phyloP scores from a whole-genome alignment of 2,329 filamentous ascomycete genomes.

The Fusarium agapanthi region DNA sequence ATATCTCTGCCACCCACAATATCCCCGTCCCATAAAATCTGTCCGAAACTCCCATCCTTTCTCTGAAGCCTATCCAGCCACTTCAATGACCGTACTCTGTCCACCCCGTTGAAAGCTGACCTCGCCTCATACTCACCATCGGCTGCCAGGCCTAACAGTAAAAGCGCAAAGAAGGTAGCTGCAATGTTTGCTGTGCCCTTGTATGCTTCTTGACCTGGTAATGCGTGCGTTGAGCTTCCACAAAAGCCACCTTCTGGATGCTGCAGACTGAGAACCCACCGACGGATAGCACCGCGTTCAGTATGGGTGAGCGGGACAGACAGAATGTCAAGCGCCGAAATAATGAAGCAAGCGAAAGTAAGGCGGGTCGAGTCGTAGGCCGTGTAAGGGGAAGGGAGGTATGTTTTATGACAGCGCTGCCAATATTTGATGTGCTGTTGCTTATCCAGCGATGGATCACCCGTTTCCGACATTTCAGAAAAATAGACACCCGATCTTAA shows the following conservation, averaged over 20 bases:
- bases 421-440: conserved; percentile 88
- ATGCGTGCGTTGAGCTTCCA: conserved; percentile 76
- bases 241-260: conserved; percentile 89
- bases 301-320: conserved; percentile 63
- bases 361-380: conserved; percentile 91
- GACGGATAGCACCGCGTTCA: conserved; percentile 58
- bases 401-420: conserved; percentile 83
- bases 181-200: conserved; percentile 74
- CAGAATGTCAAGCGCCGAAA: conserved; percentile 86
- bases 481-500: not conserved
- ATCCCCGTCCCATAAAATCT: conserved; percentile 69
- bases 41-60: conserved; percentile 88
- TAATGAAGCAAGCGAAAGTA: conserved; percentile 87
- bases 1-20: conserved; percentile 85
- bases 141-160: conserved; percentile 68
- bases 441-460: conserved; percentile 58
- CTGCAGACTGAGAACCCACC: conserved; percentile 89
- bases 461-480: conserved; percentile 25
- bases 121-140: conserved; percentile 51
- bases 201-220: conserved; percentile 53
- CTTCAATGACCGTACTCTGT: conserved; percentile 70
- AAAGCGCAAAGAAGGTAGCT: conserved; percentile 88
- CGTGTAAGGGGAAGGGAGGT: conserved; percentile 85
- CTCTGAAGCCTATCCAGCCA: conserved; percentile 85
- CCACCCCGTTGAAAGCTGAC: conserved; percentile 68